These are phyloP conservation scores for Aureobasidium sp. DNA, from an alignment of 2,329 filamentous ascomycete species.

Conservation along the genomic window DNA sequence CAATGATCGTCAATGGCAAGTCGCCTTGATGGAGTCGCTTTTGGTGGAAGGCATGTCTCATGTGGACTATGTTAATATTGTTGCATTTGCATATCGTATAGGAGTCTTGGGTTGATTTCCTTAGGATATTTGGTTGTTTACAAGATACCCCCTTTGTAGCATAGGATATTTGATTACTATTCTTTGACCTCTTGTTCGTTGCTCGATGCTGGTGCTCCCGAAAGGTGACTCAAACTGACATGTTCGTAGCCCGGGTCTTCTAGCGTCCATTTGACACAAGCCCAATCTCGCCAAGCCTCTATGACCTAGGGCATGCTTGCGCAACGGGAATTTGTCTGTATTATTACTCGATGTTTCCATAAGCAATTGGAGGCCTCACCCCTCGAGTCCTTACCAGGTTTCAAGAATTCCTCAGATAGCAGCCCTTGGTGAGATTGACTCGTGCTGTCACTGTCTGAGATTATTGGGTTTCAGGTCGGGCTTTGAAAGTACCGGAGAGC, in stretches of 20 bases:
- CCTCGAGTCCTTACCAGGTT: neutral
- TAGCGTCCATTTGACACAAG: neutral
- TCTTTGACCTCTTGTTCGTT: neutral
- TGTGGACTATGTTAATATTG: neutral
- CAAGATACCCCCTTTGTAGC: constrained; percentile 4
- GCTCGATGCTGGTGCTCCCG: neutral
- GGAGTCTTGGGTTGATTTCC: neutral
- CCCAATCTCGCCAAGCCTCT: neutral
- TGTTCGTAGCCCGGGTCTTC: neutral
- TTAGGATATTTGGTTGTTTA: neutral
- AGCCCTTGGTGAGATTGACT: neutral
- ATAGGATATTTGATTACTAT: neutral
- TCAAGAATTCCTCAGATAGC: neutral
- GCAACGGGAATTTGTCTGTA: neutral
- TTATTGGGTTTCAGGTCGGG: neutral
- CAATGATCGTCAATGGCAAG: constrained; percentile 16
- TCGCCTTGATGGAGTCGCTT: constrained; percentile 2
- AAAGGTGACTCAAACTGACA: neutral
- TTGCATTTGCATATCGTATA: constrained; percentile 4
- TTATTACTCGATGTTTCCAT: neutral
- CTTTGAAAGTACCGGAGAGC: neutral
- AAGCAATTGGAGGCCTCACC: neutral
- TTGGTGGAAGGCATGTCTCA: neutral
- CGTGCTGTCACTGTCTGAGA: neutral
- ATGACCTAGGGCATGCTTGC: neutral